Evolutionary conservation across 805 yeast species (phyloP), one percentile per base, ranked within the genome.

Genomic region (Sugiyamaella floridensis): DNA sequence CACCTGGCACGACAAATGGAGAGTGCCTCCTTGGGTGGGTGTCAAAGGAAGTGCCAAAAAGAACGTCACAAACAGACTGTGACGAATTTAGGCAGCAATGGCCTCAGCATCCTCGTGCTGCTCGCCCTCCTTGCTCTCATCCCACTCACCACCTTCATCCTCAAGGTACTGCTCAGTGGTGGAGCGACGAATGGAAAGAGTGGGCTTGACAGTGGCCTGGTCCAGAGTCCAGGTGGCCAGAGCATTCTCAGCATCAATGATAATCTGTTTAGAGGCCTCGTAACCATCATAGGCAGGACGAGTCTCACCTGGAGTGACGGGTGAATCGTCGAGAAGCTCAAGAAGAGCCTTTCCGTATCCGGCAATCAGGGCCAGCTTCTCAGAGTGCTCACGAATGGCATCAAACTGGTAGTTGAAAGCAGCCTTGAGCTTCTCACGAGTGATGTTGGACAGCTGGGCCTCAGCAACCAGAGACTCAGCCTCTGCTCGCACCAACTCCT

Each of bases 391-490:
- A 72, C 96, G 86, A 60, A 86, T 77, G 54, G 97, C 87, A 71
- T 93, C 98, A 65, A 92, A 92, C 75, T 92, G 97, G 76, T 92
- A 90, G 77, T 86, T 83, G 80, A 87, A 93, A 51, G 97, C 95
- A 61, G 96, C 93, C 85, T 93, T 93, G 70, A 92, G 79, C 78
- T 90, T 90, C 76, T 90, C 97, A 75, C 99, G 87, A 65, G 98
- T 92, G 74, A 93, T 92, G 78, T 92, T 92, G 58, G 97, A 88
- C 70, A 92, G 82, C 78, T 92, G 99, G 55, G 98, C 98, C 78
- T 92, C 99, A 55, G 99, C 99, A 65, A 92, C 99, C 64, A 92
- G 82, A 49, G 97, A 89, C 77, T 93, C 98, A 61, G 98, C 98
- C 79, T 92, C 99, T 49, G 98, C 97, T 75, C 99, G 85, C 62